Evolutionary conservation across 192 early-diverging fungal species (phyloP).

Genomic region (Neocallimastix lanati): DNA sequence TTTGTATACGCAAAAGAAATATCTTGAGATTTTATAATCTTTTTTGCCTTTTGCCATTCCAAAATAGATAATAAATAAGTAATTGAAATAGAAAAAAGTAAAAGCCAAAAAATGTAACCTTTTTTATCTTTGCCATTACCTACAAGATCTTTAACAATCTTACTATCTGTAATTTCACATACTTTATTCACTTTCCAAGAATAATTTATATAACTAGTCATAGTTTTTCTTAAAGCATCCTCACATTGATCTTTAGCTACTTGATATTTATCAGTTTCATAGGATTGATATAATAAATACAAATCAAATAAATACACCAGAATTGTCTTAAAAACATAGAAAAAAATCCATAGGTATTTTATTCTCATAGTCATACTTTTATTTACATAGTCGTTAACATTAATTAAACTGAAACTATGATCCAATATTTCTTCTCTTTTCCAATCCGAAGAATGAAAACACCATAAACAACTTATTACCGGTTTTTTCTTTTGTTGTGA

Average conservation of each 20-base stretch:
- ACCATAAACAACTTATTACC: not conserved
- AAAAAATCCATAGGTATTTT: conserved; percentile 32
- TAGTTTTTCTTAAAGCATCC: too few relatives aligned
- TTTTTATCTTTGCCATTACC: too few relatives aligned
- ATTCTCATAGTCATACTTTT: conserved; percentile 2
- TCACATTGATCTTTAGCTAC: too few relatives aligned
- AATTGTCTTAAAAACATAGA: conserved; percentile 47
- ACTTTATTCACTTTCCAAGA: too few relatives aligned
- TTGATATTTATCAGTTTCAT: too few relatives aligned
- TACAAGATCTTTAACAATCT: too few relatives aligned
- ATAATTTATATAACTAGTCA: too few relatives aligned
- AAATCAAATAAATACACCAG: conserved; percentile 67
- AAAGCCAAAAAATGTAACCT: not conserved
- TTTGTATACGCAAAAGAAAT: conserved; percentile 62
- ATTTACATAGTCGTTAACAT: conserved; percentile 49
- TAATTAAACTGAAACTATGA: conserved; percentile 79
- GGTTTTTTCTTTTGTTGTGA: too few relatives aligned
- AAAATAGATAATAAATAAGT: not conserved
- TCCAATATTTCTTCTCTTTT: conserved; percentile 56
- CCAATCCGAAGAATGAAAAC: conserved; percentile 29
- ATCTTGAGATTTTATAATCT: conserved; percentile 45
- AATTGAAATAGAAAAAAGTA: not conserved
- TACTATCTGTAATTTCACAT: too few relatives aligned
- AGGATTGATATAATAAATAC: too few relatives aligned
- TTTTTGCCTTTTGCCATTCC: conserved; percentile 47